Evolutionary conservation across 2,329 filamentous ascomycete genomes (phyloP), one percentile per base, ranked within the genome.

Genomic region (Pseudocercospora fijiensis): DNA sequence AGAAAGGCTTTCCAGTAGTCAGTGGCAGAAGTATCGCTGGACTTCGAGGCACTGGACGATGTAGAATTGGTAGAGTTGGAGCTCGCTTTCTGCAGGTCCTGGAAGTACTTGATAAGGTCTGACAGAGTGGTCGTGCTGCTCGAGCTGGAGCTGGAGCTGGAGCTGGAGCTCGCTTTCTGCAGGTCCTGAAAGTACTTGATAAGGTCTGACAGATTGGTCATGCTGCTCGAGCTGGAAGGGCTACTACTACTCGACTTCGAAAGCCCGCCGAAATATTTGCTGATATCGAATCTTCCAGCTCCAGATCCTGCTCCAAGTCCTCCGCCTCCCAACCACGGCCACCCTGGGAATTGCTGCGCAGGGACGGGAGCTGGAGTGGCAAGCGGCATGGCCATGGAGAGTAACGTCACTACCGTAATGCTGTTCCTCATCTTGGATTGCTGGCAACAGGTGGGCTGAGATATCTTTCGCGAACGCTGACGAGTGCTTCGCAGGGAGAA

Each of bases 21-120:
- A 5, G 26, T 53, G 22, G 22, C 24, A 26, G 26, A 30, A 53
- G 11, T 53, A 3, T 10, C 16, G 49, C 49, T 53, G 13, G 45
- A 24, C 9, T 3, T 24, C 18, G n/a, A n/a, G n/a, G n/a, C n/a
- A n/a, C n/a, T n/a, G n/a, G n/a, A n/a, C n/a, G n/a, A n/a, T n/a
- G n/a, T n/a, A n/a, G n/a, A n/a, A n/a, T n/a, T n/a, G n/a, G n/a
- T 4, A 11, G 49, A 53, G 49, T 24, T 53, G 16, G 49, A 53
- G 28, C 55, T 57, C 22, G 55, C 28, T 16, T 57, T 24, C 37
- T 57, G 26, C 6, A 56, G 45, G 45, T 53, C 49, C 49, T 53
- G 22, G 24, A 53, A 26, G 10, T 24, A 26, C 49, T 53, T 26
- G 49, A 53, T 3, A 18, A 53, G 16, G 11, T 53, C 49, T 2